Evolutionary conservation across 495 filamentous ascomycete genomes (phyloP), one percentile per base, ranked within the genome.

Genomic region (Neurospora sp.): DNA sequence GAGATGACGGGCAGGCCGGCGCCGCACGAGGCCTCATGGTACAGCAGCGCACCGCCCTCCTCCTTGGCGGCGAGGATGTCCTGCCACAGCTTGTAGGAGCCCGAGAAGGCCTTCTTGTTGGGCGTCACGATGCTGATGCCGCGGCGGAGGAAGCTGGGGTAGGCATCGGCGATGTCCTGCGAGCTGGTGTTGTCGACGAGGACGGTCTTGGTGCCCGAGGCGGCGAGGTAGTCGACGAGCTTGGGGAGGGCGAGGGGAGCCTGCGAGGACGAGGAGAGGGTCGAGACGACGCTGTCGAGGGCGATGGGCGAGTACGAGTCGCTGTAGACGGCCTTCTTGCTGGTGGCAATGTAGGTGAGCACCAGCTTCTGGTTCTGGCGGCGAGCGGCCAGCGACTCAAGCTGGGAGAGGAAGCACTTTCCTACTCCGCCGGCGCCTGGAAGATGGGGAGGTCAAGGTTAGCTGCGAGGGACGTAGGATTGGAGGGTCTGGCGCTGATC

Each of bases 91-190:
- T 87, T 83, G 71, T 92, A 87, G 40, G 87, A 88, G 41, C 89
- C 88, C 4, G 92, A 95, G 82, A 99, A 98, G 5, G 92, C 95
- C 82, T 98, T 98, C 85, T 99, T 99, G 86, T 97, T 99, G 16
- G 96, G 94, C 0, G 96, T 98, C 40, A 97, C 94, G 80, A 98
- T 88, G 76, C 88, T 92, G 83, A 99, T 91, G 12, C 94, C 95
- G 39, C 88, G 85, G 72, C 85, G 84, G 73, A 99, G 87, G 80
- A 95, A 92, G 23, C 84, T 75, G 3, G 95, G 94, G 82, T 99
- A 98, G 18, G 86, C 79, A 72, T 90, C 84, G 2, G 95, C 96
- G 11, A 99, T 85, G 62, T 88, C 87, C 71, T 92, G 90, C 75
- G 92, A 93, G 79, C 92, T 94, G 72, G 96, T 98, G 84, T 98